Evolutionary conservation across 2,329 filamentous ascomycete genomes (phyloP).

Genomic region (Cercospora beticola): DNA sequence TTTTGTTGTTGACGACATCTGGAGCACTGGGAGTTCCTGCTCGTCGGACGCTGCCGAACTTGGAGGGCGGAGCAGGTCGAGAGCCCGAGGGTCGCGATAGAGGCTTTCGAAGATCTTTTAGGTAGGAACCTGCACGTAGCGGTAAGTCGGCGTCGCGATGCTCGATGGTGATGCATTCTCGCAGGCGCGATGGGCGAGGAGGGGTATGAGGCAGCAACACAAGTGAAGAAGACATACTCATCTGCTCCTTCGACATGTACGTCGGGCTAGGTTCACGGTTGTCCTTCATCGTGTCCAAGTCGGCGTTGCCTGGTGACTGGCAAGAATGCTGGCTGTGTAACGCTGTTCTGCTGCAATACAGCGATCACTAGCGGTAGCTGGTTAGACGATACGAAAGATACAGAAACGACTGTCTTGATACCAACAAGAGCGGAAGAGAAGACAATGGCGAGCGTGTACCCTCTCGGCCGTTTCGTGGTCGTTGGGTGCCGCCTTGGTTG

Average conservation of each 20-base stretch:
- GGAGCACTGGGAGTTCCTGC: conserved; percentile 28
- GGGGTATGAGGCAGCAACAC: conserved; percentile 27
- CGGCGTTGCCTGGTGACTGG: background rate
- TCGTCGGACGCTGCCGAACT: conserved; percentile 35
- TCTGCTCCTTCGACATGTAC: conserved; percentile 35
- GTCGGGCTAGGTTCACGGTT: conserved; percentile 25
- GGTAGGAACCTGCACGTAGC: conserved; percentile 60
- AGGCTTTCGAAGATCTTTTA: conserved; percentile 68
- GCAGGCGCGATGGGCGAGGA: conserved; percentile 24
- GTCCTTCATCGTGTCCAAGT: conserved; percentile 8
- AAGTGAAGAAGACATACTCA: conserved; percentile 27
- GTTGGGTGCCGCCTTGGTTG: background rate
- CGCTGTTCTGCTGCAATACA: background rate
- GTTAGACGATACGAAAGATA: background rate
- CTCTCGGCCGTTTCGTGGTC: background rate
- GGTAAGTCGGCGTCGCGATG: conserved; percentile 15
- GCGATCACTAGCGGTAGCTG: background rate
- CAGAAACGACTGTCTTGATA: background rate
- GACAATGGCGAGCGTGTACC: background rate
- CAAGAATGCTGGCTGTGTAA: conserved; percentile 6
- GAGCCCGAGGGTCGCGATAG: conserved; percentile 68
- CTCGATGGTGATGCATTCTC: conserved; percentile 22
- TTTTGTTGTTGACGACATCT: conserved; percentile 16
- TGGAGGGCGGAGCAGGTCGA: conserved; percentile 60
- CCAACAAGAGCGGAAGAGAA: background rate